Conservation (phyloP, 2,329 filamentous ascomycete genomes). For the Colletotrichum liriopes region DNA sequence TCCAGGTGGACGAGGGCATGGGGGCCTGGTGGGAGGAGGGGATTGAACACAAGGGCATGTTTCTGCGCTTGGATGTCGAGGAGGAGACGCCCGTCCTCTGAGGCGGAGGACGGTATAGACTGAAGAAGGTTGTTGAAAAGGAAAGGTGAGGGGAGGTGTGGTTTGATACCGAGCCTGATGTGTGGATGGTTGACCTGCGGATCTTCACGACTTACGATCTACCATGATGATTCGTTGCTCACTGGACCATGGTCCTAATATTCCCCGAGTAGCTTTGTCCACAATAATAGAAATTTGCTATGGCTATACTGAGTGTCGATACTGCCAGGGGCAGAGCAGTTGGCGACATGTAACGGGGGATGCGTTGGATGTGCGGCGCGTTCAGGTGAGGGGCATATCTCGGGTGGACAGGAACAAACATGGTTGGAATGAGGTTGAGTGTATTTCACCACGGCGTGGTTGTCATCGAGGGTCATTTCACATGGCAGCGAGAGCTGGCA, state of each 20-base stretch:
- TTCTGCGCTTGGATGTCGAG: slow-evolving; percentile 61
- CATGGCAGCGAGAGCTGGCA: neutral
- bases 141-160: neutral
- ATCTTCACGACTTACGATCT: slow-evolving; percentile 15
- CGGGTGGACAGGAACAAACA: neutral
- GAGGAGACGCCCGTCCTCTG: slow-evolving; percentile 7
- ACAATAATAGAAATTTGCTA: neutral
- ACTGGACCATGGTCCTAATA: neutral
- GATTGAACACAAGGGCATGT: slow-evolving; percentile 91
- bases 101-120: neutral
- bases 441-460: neutral
- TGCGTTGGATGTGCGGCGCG: neutral
- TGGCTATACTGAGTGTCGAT: neutral
- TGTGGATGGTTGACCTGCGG: neutral
- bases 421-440: neutral
- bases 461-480: neutral
- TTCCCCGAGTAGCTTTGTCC: neutral
- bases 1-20: slow-evolving; percentile 80
- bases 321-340: neutral
- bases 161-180: neutral
- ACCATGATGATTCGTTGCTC: neutral
- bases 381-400: neutral
- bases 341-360: rapidly evolving
- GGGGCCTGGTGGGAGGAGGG: slow-evolving; percentile 88
- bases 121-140: neutral